These are phyloP conservation scores for Cornus controversa DNA, from an alignment of 148 eudicot species.

Conservation along the genomic window DNA sequence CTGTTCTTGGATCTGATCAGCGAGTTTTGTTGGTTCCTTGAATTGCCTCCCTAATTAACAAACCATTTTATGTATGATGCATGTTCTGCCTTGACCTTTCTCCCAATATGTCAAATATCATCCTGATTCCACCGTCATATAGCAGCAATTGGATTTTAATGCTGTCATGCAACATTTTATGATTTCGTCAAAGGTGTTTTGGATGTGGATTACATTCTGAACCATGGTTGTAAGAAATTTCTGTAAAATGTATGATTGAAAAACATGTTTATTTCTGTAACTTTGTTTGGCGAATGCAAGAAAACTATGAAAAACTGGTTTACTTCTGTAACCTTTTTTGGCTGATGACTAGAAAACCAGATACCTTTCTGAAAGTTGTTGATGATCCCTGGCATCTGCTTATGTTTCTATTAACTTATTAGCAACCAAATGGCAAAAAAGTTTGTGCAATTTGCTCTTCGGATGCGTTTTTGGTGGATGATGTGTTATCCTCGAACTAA, in stretches of 20 bases:
- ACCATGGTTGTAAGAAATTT: background rate
- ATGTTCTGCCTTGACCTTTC: no score
- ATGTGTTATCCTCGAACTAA: no score
- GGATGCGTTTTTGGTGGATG: no score
- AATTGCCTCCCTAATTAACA: background rate
- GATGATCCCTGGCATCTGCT: no score
- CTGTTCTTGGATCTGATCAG: background rate
- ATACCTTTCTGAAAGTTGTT: no score
- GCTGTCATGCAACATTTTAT: background rate
- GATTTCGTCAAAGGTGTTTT: background rate
- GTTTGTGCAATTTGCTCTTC: background rate
- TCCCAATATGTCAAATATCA: background rate
- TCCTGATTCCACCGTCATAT: no score
- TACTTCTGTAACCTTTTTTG: no score
- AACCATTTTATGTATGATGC: background rate
- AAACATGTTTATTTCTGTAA: background rate
- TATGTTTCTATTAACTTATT: background rate
- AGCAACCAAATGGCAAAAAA: no score
- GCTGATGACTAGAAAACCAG: no score
- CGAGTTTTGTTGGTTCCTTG: conserved; percentile 2
- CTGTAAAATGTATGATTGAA: no score
- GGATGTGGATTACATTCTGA: background rate
- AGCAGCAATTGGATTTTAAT: background rate
- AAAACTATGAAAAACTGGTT: no score
- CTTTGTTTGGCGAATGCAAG: background rate